Conservation (phyloP, 768 basidiomycete species). For the Lactifluus hygrophoroides region DNA sequence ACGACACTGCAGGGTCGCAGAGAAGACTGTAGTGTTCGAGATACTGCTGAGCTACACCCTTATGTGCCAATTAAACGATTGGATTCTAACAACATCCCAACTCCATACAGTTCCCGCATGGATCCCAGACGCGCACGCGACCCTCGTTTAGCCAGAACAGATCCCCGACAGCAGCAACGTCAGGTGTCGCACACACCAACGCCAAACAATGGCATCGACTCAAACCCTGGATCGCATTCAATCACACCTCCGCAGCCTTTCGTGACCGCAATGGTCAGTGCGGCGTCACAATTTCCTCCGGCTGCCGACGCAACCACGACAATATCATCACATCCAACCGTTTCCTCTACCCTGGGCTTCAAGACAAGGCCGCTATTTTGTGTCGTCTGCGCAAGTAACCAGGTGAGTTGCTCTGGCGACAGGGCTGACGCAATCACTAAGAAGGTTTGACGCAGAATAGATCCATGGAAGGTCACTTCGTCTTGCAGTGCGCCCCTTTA, state of each 20-base stretch:
- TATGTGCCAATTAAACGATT: slow-evolving; percentile 17
- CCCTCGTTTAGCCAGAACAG: slow-evolving; percentile 64
- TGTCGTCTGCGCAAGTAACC: slow-evolving; percentile 98
- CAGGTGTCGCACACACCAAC: neutral
- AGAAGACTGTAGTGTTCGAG: slow-evolving; percentile 79
- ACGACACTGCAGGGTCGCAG: slow-evolving; percentile 44
- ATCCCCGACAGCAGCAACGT: slow-evolving; percentile 38
- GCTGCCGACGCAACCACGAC: slow-evolving; percentile 7
- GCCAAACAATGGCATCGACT: slow-evolving; percentile 7
- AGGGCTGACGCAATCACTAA: neutral
- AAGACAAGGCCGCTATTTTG: slow-evolving; percentile 83
- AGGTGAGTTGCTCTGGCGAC: slow-evolving; percentile 45
- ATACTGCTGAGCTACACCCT: slow-evolving; percentile 70
- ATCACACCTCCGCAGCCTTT: slow-evolving; percentile 21
- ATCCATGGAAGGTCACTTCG: slow-evolving; percentile 96
- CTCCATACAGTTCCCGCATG: slow-evolving; percentile 34
- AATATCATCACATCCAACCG: neutral
- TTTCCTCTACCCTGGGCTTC: slow-evolving; percentile 27
- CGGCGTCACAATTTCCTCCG: slow-evolving; percentile 10
- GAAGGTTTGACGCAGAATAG: slow-evolving; percentile 58
- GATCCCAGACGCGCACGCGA: slow-evolving; percentile 77
- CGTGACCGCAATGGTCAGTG: slow-evolving; percentile 16
- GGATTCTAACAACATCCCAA: slow-evolving; percentile 13
- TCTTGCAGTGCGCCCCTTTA: slow-evolving; percentile 59
- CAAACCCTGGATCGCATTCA: slow-evolving; percentile 13